phyloP scores from a whole-genome alignment of 306 rosid genomes.

The Quercus mongolica region DNA sequence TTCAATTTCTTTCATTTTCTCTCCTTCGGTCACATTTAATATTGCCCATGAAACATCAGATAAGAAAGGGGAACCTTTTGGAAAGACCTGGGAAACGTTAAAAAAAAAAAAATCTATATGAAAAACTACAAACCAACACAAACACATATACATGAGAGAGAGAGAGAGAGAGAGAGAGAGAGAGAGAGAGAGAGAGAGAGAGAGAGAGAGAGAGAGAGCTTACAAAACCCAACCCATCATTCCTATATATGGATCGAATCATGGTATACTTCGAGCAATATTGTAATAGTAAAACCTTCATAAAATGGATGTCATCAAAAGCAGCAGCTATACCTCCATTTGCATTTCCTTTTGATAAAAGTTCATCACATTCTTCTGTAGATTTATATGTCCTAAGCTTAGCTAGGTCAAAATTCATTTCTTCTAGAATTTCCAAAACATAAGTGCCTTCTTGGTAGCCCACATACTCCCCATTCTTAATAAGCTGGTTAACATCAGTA shows the following conservation, averaged over 20 bases:
- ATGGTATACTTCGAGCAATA: slow-evolving; percentile 39
- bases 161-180: neutral
- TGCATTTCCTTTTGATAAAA: slow-evolving; percentile 20
- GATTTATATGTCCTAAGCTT: slow-evolving; percentile 8
- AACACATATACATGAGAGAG: neutral
- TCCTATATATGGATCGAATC: slow-evolving; percentile 22
- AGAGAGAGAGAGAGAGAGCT: neutral
- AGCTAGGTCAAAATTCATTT: slow-evolving; percentile 16
- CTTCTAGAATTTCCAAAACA: neutral
- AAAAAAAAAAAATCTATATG: neutral
- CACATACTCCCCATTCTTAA: slow-evolving; percentile 13
- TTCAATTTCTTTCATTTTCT: slow-evolving; percentile 37
- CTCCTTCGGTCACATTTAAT: slow-evolving; percentile 47
- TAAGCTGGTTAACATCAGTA: slow-evolving; percentile 20
- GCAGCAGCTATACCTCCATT: slow-evolving; percentile 46
- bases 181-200: no score
- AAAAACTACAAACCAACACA: neutral
- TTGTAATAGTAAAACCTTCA: slow-evolving; percentile 23
- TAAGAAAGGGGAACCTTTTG: slow-evolving; percentile 42
- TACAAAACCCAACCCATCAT: slow-evolving; percentile 48
- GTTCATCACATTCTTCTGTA: slow-evolving; percentile 12
- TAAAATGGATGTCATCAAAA: slow-evolving; percentile 31
- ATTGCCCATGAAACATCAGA: slow-evolving; percentile 53
- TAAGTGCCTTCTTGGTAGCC: slow-evolving; percentile 21
- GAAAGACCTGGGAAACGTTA: slow-evolving; percentile 19